These are phyloP conservation scores for Eruca vesicaria DNA, from an alignment of 441 rosid species.

Conservation along the genomic window DNA sequence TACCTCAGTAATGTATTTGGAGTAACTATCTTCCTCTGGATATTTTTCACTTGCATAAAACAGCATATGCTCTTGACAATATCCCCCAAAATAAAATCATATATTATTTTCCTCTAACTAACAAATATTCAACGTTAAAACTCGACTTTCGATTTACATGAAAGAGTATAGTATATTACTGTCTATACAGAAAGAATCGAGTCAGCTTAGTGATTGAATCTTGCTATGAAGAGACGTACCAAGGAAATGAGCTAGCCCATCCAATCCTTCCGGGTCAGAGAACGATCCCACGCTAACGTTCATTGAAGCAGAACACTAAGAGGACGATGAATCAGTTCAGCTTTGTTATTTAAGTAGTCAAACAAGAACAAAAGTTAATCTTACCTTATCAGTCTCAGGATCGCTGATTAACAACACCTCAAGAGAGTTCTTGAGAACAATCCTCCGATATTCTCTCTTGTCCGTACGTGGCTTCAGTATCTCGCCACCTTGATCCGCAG, in stretches of 20 bases:
- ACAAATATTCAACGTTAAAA: not conserved
- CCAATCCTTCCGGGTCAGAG: constrained; percentile 70
- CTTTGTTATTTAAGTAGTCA: not conserved
- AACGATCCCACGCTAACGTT: constrained; percentile 71
- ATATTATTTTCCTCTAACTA: not conserved
- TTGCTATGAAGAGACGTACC: constrained; percentile 40
- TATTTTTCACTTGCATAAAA: constrained; percentile 90
- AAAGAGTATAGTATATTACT: not conserved
- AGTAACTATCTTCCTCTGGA: constrained; percentile 80
- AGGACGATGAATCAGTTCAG: not conserved
- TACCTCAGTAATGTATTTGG: constrained; percentile 72
- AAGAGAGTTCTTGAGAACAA: constrained; percentile 63
- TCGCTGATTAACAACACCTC: constrained; percentile 72
- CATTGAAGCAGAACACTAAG: constrained; percentile 92
- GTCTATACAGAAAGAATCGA: not conserved
- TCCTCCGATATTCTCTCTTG: constrained; percentile 62
- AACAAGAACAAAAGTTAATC: not conserved
- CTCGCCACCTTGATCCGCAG: constrained; percentile 28
- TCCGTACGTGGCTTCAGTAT: constrained; percentile 70
- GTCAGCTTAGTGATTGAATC: constrained; percentile 4
- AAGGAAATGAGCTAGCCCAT: constrained; percentile 90
- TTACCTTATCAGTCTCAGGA: constrained; percentile 77
- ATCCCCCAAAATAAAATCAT: not conserved
- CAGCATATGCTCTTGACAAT: constrained; percentile 77
- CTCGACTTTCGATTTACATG: not conserved